These are phyloP conservation scores for Clavispora santaluciae DNA, from an alignment of 805 yeast species.

Conservation along the genomic window DNA sequence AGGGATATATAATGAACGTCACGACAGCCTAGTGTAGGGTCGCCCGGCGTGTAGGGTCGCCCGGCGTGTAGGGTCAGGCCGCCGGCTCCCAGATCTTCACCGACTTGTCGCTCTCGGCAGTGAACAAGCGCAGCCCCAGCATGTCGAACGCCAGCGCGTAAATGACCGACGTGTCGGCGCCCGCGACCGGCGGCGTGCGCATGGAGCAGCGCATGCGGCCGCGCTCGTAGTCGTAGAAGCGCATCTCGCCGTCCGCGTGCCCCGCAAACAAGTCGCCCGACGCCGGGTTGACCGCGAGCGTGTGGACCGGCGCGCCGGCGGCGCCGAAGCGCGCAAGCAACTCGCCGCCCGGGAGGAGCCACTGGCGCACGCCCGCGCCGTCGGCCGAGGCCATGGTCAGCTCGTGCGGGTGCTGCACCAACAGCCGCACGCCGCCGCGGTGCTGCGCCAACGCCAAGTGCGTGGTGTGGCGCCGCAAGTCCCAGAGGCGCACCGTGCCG, in stretches of 20 bases:
- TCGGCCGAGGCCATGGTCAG: conserved; percentile 77
- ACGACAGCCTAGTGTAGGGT: too few relatives aligned
- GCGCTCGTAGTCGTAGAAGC: conserved; percentile 76
- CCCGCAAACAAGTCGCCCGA: conserved; percentile 69
- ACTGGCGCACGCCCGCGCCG: conserved; percentile 75
- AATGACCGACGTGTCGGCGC: conserved; percentile 66
- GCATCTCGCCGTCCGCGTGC: conserved; percentile 74
- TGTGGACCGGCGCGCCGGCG: conserved; percentile 53
- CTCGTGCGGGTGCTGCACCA: conserved; percentile 64
- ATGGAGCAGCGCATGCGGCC: conserved; percentile 55
- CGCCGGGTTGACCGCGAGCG: conserved; percentile 60
- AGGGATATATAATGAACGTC: too few relatives aligned
- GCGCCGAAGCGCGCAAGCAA: conserved; percentile 54
- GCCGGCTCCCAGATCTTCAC: conserved; percentile 61
- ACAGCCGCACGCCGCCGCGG: conserved; percentile 70
- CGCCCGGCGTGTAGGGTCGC: too few relatives aligned
- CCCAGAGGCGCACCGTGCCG: conserved; percentile 86
- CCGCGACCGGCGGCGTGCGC: conserved; percentile 57
- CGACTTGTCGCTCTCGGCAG: conserved; percentile 89
- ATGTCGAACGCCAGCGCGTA: conserved; percentile 69
- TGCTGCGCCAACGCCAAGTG: conserved; percentile 77
- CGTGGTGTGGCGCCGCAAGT: conserved; percentile 72
- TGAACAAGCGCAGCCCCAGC: conserved; percentile 74
- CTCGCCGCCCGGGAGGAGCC: conserved; percentile 76
- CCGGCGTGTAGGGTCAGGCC: too few relatives aligned